Base-by-base conservation (phyloP, 2,329 filamentous ascomycete genomes). In the Rutstroemia sp. region DNA sequence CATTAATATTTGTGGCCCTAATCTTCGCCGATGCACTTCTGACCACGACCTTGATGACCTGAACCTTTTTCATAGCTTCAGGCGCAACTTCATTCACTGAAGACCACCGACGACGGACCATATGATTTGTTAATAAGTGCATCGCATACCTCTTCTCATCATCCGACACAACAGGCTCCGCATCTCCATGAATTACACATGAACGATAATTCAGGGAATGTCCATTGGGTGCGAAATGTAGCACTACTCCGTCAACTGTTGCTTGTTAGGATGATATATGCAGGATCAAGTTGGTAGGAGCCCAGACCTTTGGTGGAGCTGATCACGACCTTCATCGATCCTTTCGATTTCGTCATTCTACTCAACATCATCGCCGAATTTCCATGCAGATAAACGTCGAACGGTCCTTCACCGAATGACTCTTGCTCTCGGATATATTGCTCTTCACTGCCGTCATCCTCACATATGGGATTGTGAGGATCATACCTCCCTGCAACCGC, bases 141-240 rank as follows among this genome's bases (percentile, higher is more conserved):
- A 57, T 49, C 10, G 54, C 54, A 39, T 51, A 57, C 14, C 16
- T 25, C 41, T 48, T 87, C 73, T 94, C 89, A 3, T 77, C 79
- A 0, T 73, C 69, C 57, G 85, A 80, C 3, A 81, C 79, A 6
- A 94, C 86, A 2, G 85, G 70, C 14, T 72, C 75, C 0, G 85
- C 89, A 67, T 84, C 79, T 1, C 89, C 89, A 66, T 92, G 89
- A 16, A 92, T 76, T 6, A 89, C 75, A 17, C 87, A 87, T 6
- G 48, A 52, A 60, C 89, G 87, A 74, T 92, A 95, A 74, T 94
- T 92, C 75, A 89, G 91, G 73, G 82, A 88, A 75, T 92, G 88
- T 57, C 80, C 81, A 74, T 88, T 86, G n/a, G 89, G 86, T 1
- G 88, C 89, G 14, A 92, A 78, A 19, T 86, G 80, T 34, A 95